phyloP scores from a whole-genome alignment of 345 rosid species.

The Salix suchowensis region DNA sequence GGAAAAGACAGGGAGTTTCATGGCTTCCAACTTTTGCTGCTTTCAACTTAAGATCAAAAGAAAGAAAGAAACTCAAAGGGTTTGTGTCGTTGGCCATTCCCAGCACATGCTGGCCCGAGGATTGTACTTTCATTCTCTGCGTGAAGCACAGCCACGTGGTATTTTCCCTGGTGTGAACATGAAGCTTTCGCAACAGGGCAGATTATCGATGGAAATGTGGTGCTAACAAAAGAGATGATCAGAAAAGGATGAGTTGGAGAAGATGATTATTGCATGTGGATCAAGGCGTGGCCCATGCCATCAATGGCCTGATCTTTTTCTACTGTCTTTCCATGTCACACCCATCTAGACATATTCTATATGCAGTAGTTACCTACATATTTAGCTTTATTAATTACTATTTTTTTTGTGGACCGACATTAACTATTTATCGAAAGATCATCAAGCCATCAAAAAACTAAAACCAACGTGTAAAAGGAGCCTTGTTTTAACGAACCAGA shows the following conservation, averaged over 20 bases:
- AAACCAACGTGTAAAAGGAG: background rate
- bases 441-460: background rate
- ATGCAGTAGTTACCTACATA: too few species aligned
- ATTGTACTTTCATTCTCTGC: conserved; percentile 11
- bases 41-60: conserved; percentile 37
- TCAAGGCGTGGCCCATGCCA: conserved; percentile 19
- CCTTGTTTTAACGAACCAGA: background rate
- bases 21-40: conserved; percentile 30
- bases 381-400: background rate
- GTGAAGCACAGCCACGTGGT: background rate
- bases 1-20: conserved; percentile 24
- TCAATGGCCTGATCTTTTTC: background rate
- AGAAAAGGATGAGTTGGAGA: conserved; percentile 17
- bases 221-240: conserved; percentile 31
- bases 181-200: conserved; percentile 21
- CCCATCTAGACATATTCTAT: background rate
- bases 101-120: conserved; percentile 7
- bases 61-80: conserved; percentile 34
- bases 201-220: conserved; percentile 26
- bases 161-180: conserved; percentile 5
- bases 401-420: background rate
- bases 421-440: background rate
- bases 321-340: background rate
- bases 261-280: conserved; percentile 13
- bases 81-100: conserved; percentile 29